phyloP scores from a whole-genome alignment of 2,329 filamentous ascomycete species.

The Rhynchosporium secalis region DNA sequence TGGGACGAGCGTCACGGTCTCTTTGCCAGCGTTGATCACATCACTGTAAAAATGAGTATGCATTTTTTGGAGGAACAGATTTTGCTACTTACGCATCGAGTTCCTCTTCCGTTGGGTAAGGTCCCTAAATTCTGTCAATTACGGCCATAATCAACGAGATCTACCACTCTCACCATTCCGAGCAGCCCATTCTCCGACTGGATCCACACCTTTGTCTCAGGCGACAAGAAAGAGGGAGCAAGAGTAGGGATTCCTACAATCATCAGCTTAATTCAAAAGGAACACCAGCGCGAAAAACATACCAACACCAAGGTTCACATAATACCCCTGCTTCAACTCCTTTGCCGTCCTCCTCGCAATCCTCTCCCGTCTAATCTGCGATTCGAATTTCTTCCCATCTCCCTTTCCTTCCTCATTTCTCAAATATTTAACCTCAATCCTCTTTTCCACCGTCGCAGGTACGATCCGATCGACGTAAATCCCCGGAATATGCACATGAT shows the following conservation, averaged over 20 bases:
- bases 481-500: conserved; percentile 75
- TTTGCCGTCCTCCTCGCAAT: conserved; percentile 77
- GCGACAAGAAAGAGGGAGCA: conserved; percentile 73
- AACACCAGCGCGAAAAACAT: not conserved
- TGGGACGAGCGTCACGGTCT: conserved; percentile 77
- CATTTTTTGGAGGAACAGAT: not conserved
- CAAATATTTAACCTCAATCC: conserved; percentile 68
- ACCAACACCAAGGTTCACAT: conserved; percentile 75
- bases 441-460: conserved; percentile 68
- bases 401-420: conserved; percentile 43
- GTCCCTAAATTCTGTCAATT: conserved; percentile 46
- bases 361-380: conserved; percentile 60
- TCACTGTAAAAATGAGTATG: conserved; percentile 47
- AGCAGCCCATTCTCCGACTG: conserved; percentile 86
- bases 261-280: not conserved
- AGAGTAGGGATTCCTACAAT: conserved; percentile 70
- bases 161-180: conserved; percentile 54
- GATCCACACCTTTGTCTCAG: conserved; percentile 72
- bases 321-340: conserved; percentile 75
- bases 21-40: conserved; percentile 84
- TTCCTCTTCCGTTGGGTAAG: conserved; percentile 71
- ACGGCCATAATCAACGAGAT: not conserved
- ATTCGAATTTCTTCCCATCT: conserved; percentile 43
- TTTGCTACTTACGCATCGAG: conserved; percentile 58
- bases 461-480: conserved; percentile 84